Conservation (phyloP, 306 rosid genomes). For the Quercus variabilis region DNA sequence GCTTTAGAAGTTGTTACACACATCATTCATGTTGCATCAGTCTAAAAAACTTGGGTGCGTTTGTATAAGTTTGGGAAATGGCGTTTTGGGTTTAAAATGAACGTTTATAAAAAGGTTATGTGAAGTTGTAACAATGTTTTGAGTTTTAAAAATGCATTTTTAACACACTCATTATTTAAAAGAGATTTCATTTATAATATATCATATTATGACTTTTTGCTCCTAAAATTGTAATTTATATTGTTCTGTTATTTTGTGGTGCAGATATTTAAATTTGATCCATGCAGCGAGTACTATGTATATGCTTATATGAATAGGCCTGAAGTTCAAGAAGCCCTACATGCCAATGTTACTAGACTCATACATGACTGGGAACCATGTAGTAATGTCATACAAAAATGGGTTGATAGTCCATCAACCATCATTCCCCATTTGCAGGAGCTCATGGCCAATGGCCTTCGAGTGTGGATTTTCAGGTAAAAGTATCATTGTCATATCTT, state of each 20-base stretch:
- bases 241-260: slow-evolving; percentile 12
- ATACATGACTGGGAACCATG: slow-evolving; percentile 76
- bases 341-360: slow-evolving; percentile 86
- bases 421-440: slow-evolving; percentile 59
- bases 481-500: not conserved
- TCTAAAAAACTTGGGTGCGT: too few relatives aligned
- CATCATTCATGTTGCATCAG: too few relatives aligned
- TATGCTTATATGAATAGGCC: slow-evolving; percentile 57
- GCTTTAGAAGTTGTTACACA: too few relatives aligned
- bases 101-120: too few relatives aligned
- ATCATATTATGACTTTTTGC: too few relatives aligned
- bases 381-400: slow-evolving; percentile 29
- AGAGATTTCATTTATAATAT: not conserved
- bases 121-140: too few relatives aligned
- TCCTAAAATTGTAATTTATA: not conserved
- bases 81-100: too few relatives aligned
- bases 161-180: too few relatives aligned
- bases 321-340: slow-evolving; percentile 75
- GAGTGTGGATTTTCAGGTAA: slow-evolving; percentile 89
- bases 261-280: slow-evolving; percentile 55
- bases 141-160: too few relatives aligned
- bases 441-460: slow-evolving; percentile 41
- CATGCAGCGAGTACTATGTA: slow-evolving; percentile 65
- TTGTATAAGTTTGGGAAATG: too few relatives aligned
- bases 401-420: slow-evolving; percentile 60